Base-by-base conservation (phyloP, 352 stramenopile genomes). In the Poterioochromonas sp. region DNA sequence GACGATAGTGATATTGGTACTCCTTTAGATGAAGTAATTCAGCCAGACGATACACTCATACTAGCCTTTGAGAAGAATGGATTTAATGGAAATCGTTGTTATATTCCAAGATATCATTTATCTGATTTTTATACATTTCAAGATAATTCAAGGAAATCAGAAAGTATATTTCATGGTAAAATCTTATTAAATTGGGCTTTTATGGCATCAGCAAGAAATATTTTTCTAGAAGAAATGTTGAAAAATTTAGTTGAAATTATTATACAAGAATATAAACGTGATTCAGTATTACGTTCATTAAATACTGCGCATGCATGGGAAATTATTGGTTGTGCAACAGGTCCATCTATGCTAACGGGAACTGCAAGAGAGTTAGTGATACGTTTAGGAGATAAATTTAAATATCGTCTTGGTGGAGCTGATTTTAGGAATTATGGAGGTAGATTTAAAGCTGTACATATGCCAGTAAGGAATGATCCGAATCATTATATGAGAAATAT, bases 161-260 rank as follows among this genome's bases (percentile, higher is more conserved):
- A 40, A 40, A n/a, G 26, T 12, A 40, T 76, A 44, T 76, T 76
- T 43, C 39, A 76, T 39, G 39, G 39, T 63, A 11, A 35, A 37
- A 65, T 70, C 37, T 43, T 76, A n/a, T 43, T 76, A 44, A 76
- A 76, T 76, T 76, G 69, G 69, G 69, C 69, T 22, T 68, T 76
- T 11, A 18, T 76, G 12, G 2, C 44, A n/a, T 12, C 69, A 41
- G 12, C 69, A 18, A 37, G 69, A 40, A 12, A 76, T 63, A 11
- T 34, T 63, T 29, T 76, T 18, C 12, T 76, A n/a, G 12, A 12
- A 11, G 12, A 76, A 18, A 32, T 63, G 34, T 68, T 76, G 69
- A 76, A 76, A 29, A 76, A 76, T 60, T 12, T 35, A 8, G 69
- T 76, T n/a, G 69, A 76, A 41, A 76, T 76, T 29, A 76, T 76